Conservation (phyloP, 1,284 basidiomycete species). For the Phlebopus sp. region DNA sequence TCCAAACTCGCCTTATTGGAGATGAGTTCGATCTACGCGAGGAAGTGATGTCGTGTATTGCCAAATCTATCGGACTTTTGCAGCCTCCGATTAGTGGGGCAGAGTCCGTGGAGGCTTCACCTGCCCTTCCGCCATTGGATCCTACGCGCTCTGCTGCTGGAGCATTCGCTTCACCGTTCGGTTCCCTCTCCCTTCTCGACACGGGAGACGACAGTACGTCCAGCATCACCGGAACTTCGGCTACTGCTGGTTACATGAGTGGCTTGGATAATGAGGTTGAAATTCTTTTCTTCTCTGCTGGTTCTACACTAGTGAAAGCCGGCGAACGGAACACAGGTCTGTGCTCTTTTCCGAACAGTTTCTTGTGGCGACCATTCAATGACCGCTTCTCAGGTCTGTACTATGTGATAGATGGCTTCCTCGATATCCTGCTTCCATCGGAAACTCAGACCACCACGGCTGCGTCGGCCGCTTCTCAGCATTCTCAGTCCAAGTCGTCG, state of each 20-base stretch:
- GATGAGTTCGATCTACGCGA: constrained; percentile 87
- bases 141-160: constrained; percentile 40
- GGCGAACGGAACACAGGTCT: constrained; percentile 85
- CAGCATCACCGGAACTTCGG: constrained; percentile 62
- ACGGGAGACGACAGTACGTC: constrained; percentile 60
- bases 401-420: constrained; percentile 96
- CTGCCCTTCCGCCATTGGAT: constrained; percentile 57
- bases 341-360: constrained; percentile 11
- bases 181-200: constrained; percentile 82
- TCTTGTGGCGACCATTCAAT: constrained; percentile 5
- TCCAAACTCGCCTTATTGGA: constrained; percentile 32
- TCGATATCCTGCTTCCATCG: constrained; percentile 83
- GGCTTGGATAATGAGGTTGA: constrained; percentile 95
- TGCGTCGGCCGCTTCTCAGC: constrained; percentile 15
- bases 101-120: constrained; percentile 65
- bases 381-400: constrained; percentile 66
- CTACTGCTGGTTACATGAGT: constrained; percentile 61
- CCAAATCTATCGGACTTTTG: constrained; percentile 94
- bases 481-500: constrained; percentile 22
- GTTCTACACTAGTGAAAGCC: constrained; percentile 82
- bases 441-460: constrained; percentile 33
- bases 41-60: constrained; percentile 96
- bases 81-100: constrained; percentile 74
- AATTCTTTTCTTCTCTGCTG: constrained; percentile 90
- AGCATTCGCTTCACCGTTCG: constrained; percentile 77